Percentiles rank a stretch among this genome's conserved stretches.
Evolutionary conservation across 148 eudicot genomes (phyloP).

Genomic region (Chenopodium formosanum): DNA sequence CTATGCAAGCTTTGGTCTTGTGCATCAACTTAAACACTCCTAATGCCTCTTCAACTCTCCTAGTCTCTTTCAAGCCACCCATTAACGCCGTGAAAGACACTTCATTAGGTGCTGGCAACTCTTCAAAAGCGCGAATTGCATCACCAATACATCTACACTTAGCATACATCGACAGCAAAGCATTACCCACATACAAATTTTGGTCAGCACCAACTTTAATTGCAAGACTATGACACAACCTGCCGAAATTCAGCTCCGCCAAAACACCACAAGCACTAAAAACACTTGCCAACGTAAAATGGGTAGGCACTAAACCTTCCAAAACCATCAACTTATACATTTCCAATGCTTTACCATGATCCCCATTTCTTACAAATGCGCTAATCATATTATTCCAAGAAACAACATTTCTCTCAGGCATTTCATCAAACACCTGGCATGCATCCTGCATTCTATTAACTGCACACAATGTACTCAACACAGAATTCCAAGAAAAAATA

Average conservation of each 20-base stretch:
- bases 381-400: conserved; percentile 79
- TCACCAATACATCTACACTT: conserved; percentile 49
- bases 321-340: conserved; percentile 43
- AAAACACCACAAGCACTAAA: conserved; percentile 69
- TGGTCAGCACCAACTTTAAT: conserved; percentile 53
- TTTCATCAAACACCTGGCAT: conserved; percentile 45
- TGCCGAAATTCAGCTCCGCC: conserved; percentile 43
- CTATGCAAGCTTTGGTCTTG: conserved; percentile 41
- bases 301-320: conserved; percentile 62
- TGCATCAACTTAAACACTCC: conserved; percentile 56
- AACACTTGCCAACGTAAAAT: conserved; percentile 71
- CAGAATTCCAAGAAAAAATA: conserved; percentile 61
- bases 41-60: conserved; percentile 57
- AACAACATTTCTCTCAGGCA: conserved; percentile 62
- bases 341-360: conserved; percentile 45
- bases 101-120: conserved; percentile 62
- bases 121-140: conserved; percentile 51
- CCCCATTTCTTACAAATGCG: conserved; percentile 41
- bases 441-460: conserved; percentile 38
- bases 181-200: conserved; percentile 69
- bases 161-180: conserved; percentile 71
- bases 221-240: conserved; percentile 54
- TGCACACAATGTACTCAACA: conserved; percentile 52
- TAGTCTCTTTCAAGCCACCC: conserved; percentile 52
- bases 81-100: conserved; percentile 81